Evolutionary conservation across 345 rosid species (phyloP).

Genomic region (Leavenworthia alabamica): DNA sequence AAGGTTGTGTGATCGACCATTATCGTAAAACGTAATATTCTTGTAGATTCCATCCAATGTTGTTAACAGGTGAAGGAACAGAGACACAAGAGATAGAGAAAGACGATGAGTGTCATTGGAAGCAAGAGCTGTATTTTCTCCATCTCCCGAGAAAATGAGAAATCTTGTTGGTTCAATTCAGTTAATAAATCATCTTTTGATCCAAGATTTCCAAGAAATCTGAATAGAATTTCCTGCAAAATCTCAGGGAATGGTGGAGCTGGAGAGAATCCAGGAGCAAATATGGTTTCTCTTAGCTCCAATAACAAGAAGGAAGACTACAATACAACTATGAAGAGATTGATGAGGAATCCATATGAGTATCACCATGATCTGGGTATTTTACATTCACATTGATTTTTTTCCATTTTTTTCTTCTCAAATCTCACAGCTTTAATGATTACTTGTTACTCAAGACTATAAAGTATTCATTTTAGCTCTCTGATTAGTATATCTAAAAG

Average conservation of each 20-base stretch:
- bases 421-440: not conserved
- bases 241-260: constrained; percentile 19
- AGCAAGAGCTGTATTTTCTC: constrained; percentile 33
- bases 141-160: constrained; percentile 18
- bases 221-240: constrained; percentile 28
- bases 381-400: not conserved
- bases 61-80: constrained; percentile 9
- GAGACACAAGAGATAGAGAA: not conserved
- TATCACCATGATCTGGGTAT: constrained; percentile 91
- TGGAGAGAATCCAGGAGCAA: constrained; percentile 29
- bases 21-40: constrained; percentile 9
- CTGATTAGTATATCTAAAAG: not conserved
- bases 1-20: constrained; percentile 16
- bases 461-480: not conserved
- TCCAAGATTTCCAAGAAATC: constrained; percentile 18
- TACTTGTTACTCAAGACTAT: not conserved
- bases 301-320: constrained; percentile 58
- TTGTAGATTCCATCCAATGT: constrained; percentile 18
- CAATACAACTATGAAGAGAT: constrained; percentile 73
- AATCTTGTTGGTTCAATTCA: not conserved
- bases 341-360: constrained; percentile 90
- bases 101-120: constrained; percentile 32
- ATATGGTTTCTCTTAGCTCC: constrained; percentile 33
- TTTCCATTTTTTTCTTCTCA: too few relatives aligned
- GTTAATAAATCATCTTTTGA: constrained; percentile 10